phyloP scores from a whole-genome alignment of 73 alveolate species.

The Paramecium sonneborni region DNA sequence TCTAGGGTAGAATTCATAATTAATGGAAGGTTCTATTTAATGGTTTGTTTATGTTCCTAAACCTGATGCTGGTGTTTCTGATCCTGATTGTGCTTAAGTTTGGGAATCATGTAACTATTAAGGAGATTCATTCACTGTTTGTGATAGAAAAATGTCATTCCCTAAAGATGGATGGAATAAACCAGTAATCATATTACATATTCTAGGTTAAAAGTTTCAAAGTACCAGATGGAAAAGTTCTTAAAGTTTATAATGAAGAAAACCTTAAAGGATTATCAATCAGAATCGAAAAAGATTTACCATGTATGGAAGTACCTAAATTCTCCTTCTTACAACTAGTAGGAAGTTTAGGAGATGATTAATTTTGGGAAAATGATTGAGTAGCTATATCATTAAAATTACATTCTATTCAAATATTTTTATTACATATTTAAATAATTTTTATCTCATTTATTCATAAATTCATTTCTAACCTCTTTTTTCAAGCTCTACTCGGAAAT shows the following conservation, averaged over 20 bases:
- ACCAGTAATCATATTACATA: not conserved
- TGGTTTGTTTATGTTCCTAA: conserved; percentile 9
- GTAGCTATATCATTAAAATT: not conserved
- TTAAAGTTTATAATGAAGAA: conserved; percentile 21
- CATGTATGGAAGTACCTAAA: conserved; percentile 59
- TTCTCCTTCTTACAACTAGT: conserved; percentile 16
- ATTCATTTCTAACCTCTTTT: too few species aligned
- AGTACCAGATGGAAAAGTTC: conserved; percentile 40
- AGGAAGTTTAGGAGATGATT: conserved; percentile 1
- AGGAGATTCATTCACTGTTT: conserved; percentile 44
- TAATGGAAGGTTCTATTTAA: not conserved
- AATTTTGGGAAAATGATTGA: conserved; percentile 28
- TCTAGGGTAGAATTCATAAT: conserved; percentile 27
- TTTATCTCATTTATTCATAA: too few species aligned
- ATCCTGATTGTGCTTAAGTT: conserved; percentile 40
- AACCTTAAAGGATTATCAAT: conserved; percentile 34
- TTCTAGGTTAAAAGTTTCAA: conserved; percentile 57
- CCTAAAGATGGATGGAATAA: conserved; percentile 59
- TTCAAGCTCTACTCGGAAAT: too few species aligned
- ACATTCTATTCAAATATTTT: not conserved
- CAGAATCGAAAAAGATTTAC: conserved; percentile 36
- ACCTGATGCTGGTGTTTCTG: not conserved
- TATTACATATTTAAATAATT: not conserved
- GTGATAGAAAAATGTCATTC: conserved; percentile 39
- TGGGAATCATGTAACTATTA: conserved; percentile 28